These are phyloP conservation scores for Chlorella ohadii DNA, from an alignment of 139 green algal species.

Conservation along the genomic window DNA sequence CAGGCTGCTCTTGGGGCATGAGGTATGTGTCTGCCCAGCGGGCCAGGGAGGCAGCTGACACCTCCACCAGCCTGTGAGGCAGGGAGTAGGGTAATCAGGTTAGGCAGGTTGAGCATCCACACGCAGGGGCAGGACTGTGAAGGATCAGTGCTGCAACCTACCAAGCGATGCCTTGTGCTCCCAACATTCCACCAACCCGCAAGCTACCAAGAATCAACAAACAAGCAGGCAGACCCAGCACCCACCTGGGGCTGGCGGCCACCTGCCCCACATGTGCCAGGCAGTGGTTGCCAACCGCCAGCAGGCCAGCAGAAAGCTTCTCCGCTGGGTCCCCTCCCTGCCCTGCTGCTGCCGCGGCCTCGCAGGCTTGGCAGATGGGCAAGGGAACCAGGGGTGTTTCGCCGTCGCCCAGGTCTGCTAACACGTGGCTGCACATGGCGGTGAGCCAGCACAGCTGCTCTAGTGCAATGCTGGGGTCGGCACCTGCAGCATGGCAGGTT, in stretches of 20 bases:
- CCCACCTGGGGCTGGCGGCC: conserved; percentile 61
- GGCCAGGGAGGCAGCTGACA: conserved; percentile 56
- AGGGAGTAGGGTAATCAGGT: neutral
- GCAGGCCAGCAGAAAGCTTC: conserved; percentile 39
- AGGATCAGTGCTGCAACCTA: too few relatives aligned
- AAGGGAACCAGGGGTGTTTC: conserved; percentile 84
- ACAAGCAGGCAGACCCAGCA: too few relatives aligned
- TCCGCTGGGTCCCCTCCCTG: neutral
- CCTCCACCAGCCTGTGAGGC: conserved; percentile 80
- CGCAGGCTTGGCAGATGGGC: conserved; percentile 50
- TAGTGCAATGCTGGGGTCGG: conserved; percentile 61
- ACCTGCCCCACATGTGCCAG: conserved; percentile 29
- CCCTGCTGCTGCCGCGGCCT: neutral
- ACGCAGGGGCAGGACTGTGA: too few relatives aligned
- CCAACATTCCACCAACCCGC: too few relatives aligned
- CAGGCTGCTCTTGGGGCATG: conserved; percentile 59
- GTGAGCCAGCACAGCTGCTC: conserved; percentile 89
- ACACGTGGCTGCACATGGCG: conserved; percentile 63
- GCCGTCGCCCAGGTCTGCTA: conserved; percentile 83
- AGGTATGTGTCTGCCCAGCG: conserved; percentile 93
- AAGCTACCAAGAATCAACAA: too few relatives aligned
- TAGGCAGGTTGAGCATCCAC: too few relatives aligned
- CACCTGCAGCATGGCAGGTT: neutral
- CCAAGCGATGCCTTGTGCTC: too few relatives aligned
- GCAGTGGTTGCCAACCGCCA: conserved; percentile 43